Evolutionary conservation across 2,329 filamentous ascomycete genomes (phyloP).

Genomic region (Aureobasidium subglaciale): DNA sequence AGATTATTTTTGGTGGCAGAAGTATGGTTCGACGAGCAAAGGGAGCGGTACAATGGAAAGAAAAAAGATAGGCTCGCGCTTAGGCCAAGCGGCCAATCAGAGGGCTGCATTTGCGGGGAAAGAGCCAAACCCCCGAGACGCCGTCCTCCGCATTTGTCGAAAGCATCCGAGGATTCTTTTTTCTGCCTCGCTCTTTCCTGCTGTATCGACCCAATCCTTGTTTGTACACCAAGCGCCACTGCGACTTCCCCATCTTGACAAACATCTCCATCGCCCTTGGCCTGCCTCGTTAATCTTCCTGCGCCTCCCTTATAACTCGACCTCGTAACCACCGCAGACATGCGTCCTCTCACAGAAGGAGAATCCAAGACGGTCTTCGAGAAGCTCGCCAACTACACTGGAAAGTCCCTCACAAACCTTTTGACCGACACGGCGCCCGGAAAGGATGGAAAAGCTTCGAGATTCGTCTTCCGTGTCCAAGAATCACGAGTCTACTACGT

Average conservation of each 20-base stretch:
- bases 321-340: constrained; percentile 36
- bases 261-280: too few relatives aligned
- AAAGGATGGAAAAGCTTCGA: constrained; percentile 45
- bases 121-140: constrained; percentile 4
- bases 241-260: not conserved
- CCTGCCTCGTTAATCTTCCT: not conserved
- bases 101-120: constrained; percentile 5
- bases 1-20: not conserved
- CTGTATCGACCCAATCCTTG: not conserved
- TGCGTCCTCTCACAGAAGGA: constrained; percentile 74
- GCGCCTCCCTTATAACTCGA: not conserved
- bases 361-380: constrained; percentile 78
- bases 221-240: not conserved
- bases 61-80: not conserved
- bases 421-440: constrained; percentile 39
- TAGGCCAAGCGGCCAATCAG: constrained; percentile 8
- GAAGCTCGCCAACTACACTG: constrained; percentile 91
- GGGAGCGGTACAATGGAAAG: not conserved
- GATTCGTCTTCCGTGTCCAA: constrained; percentile 80
- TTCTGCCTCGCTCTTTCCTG: constrained; percentile 8
- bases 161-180: constrained; percentile 6
- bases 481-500: constrained; percentile 87
- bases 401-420: constrained; percentile 75
- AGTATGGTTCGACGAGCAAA: not conserved
- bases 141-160: not conserved